Conservation (phyloP, 2,329 filamentous ascomycete genomes). For the Ascochyta rabiei region DNA sequence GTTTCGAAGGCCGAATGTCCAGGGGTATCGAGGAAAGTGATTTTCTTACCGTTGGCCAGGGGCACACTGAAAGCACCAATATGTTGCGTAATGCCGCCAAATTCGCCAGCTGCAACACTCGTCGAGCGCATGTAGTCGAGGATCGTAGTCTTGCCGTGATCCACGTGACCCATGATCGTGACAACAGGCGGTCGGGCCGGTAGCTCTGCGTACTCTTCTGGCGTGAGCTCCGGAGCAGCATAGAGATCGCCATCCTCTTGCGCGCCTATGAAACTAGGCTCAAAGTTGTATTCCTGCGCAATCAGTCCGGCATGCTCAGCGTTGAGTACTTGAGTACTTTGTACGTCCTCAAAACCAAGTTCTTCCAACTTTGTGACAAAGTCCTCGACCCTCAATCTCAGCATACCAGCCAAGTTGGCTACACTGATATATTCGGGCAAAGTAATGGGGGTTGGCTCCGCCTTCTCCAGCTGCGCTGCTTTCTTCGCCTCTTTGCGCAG, state of each 20-base stretch:
- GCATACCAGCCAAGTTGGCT: constrained; percentile 75
- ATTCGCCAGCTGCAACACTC: constrained; percentile 87
- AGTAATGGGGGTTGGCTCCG: constrained; percentile 60
- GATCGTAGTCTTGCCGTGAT: constrained; percentile 97
- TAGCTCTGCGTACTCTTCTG: constrained; percentile 67
- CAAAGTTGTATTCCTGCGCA: constrained; percentile 89
- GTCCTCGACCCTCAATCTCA: constrained; percentile 71
- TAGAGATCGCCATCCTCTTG: constrained; percentile 73
- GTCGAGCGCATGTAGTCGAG: constrained; percentile 93
- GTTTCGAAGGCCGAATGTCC: constrained; percentile 94
- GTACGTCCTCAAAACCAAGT: constrained; percentile 90
- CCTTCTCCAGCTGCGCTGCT: constrained; percentile 36
- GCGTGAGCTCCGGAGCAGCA: constrained; percentile 58
- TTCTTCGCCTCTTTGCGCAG: constrained; percentile 44
- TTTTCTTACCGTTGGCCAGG: constrained; percentile 80
- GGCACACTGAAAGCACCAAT: constrained; percentile 96
- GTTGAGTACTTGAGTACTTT: constrained; percentile 83
- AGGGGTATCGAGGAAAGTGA: constrained; percentile 96
- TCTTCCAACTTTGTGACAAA: constrained; percentile 80
- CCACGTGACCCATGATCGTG: constrained; percentile 99
- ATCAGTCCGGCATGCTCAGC: constrained; percentile 89
- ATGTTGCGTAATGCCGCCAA: constrained; percentile 97
- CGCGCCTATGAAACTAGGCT: constrained; percentile 73
- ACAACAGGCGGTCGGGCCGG: constrained; percentile 87
- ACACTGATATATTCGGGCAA: constrained; percentile 92